A percentile compares a stretch with the other conserved stretches of the same genome.
These are phyloP conservation scores for Aspergillus tubingensis DNA, from an alignment of 2,329 filamentous ascomycete species.

Conservation along the genomic window DNA sequence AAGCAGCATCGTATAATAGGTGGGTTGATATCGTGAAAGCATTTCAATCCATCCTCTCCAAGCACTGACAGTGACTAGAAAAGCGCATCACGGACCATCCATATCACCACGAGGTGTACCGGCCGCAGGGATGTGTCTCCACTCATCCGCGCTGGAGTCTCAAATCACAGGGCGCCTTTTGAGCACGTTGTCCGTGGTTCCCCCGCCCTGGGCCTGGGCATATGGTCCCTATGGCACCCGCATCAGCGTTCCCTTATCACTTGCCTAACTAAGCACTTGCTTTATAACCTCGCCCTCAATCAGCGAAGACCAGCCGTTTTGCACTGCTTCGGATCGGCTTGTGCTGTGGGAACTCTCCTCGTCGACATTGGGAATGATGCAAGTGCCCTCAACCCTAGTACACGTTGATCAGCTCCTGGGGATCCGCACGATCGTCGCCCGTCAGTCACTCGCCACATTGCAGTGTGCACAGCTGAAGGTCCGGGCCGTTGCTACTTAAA, in stretches of 20 bases:
- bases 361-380: conserved; percentile 14
- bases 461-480: background rate
- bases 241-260: background rate
- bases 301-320: conserved; percentile 6
- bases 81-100: conserved; percentile 1
- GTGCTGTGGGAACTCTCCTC: conserved; percentile 1
- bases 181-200: conserved; percentile 1
- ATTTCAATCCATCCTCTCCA: background rate
- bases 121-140: background rate
- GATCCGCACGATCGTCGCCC: conserved; percentile 27
- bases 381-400: conserved; percentile 9
- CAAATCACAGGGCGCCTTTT: conserved; percentile 1
- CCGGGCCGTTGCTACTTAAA: background rate
- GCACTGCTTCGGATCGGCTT: conserved; percentile 13
- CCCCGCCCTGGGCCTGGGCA: background rate
- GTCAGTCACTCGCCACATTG: background rate
- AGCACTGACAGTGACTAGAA: background rate
- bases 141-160: background rate
- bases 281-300: conserved; percentile 1
- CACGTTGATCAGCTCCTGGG: conserved; percentile 14
- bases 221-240: background rate
- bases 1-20: background rate
- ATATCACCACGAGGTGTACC: conserved; percentile 1
- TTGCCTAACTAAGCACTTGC: background rate
- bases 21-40: background rate